A percentile compares a stretch with the other conserved stretches of the same genome.
Conservation (phyloP, 176 grass and related monocot species). For the Rhynchospora tenuis region DNA sequence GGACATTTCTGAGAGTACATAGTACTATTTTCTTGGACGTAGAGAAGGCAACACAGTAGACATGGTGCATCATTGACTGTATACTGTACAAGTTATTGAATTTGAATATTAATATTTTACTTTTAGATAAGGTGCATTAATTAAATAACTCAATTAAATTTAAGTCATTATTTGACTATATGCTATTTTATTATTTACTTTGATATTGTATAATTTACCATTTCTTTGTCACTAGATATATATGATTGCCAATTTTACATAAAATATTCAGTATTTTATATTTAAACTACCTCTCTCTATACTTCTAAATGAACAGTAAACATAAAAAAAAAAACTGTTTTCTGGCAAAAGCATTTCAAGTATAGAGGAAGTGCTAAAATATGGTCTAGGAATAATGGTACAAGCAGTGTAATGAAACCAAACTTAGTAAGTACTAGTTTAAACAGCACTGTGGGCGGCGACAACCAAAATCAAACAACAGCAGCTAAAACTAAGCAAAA, state of each 20-base stretch:
- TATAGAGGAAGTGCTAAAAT: background rate
- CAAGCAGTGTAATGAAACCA: background rate
- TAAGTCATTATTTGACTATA: background rate
- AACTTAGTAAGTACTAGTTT: background rate
- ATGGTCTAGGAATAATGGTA: background rate
- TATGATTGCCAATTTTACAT: background rate
- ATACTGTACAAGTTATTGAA: background rate
- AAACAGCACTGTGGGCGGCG: background rate
- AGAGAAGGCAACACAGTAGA: background rate
- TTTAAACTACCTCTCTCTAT: background rate
- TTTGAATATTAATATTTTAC: background rate
- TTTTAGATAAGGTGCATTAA: background rate
- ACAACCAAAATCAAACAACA: conserved; percentile 9
- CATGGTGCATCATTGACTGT: conserved; percentile 9
- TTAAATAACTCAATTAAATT: background rate
- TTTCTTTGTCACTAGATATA: background rate
- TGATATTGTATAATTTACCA: background rate
- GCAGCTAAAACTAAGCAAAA: background rate
- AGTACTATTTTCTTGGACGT: background rate
- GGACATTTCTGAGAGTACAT: background rate
- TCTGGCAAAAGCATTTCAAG: background rate
- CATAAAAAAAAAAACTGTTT: background rate
- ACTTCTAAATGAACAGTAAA: background rate
- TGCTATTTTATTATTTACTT: background rate
- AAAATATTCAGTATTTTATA: background rate